Evolutionary conservation across 2,329 filamentous ascomycete genomes (phyloP).

Genomic region (Huntiella savannae): DNA sequence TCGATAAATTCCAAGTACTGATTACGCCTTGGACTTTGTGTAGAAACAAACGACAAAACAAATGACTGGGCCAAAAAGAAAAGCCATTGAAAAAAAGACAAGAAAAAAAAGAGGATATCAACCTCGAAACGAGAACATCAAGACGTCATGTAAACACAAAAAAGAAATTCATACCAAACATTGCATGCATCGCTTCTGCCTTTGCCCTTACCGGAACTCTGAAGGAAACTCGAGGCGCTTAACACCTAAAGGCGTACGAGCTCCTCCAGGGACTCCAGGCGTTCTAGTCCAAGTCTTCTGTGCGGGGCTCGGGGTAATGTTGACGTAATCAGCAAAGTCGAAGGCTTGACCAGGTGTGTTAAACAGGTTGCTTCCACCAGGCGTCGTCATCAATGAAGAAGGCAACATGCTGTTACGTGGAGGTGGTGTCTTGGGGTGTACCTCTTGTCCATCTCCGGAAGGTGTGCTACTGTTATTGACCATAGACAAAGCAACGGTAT

Average conservation of each 20-base stretch:
- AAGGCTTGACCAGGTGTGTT: constrained; percentile 68
- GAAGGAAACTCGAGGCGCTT: constrained; percentile 10
- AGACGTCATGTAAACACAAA: constrained; percentile 3
- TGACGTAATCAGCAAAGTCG: constrained; percentile 93
- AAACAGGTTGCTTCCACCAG: constrained; percentile 48
- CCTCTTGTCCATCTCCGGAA: too few species aligned
- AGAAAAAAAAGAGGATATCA: background rate
- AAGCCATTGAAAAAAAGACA: constrained; percentile 3
- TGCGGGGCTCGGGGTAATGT: constrained; percentile 88
- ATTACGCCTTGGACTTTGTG: background rate
- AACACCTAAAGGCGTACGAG: constrained; percentile 9
- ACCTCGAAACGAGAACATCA: constrained; percentile 4
- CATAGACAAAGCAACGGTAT: constrained; percentile 2
- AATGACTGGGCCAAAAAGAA: background rate
- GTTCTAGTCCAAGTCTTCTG: constrained; percentile 60
- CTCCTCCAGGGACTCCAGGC: constrained; percentile 46
- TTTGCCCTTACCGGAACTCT: constrained; percentile 8
- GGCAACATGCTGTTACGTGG: constrained; percentile 48
- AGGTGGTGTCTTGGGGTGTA: constrained; percentile 48
- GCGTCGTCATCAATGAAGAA: constrained; percentile 80
- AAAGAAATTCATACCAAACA: background rate
- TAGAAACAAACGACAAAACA: constrained; percentile 3
- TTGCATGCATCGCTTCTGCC: background rate
- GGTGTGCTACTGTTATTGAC: constrained; percentile 34
- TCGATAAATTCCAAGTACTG: constrained; percentile 9